These are phyloP conservation scores for Pyrenophora tritici-repentis DNA, from an alignment of 2,329 filamentous ascomycete genomes.

Conservation along the genomic window DNA sequence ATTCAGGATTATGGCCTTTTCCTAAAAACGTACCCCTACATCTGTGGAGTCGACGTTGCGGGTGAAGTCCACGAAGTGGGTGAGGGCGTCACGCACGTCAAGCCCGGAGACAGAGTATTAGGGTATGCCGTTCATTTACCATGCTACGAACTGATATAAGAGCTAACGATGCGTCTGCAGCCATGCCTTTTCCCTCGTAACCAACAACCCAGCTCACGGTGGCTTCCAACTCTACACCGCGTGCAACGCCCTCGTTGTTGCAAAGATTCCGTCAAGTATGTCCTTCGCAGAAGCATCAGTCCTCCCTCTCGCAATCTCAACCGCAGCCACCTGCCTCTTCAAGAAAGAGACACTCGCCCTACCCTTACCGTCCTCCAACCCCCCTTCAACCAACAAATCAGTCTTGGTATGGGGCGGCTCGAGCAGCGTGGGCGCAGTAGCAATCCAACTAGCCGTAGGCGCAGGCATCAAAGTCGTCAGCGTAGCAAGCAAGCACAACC, in stretches of 20 bases:
- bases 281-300: slow-evolving; percentile 49
- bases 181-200: slow-evolving; percentile 34
- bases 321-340: slow-evolving; percentile 52
- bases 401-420: slow-evolving; percentile 60
- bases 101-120: slow-evolving; percentile 53
- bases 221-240: slow-evolving; percentile 46
- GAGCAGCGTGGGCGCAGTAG: slow-evolving; percentile 48
- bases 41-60: slow-evolving; percentile 52
- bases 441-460: slow-evolving; percentile 51
- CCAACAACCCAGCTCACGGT: slow-evolving; percentile 26
- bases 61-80: slow-evolving; percentile 55
- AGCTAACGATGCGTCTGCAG: slow-evolving; percentile 15
- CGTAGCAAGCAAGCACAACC: slow-evolving; percentile 45
- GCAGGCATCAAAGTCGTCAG: slow-evolving; percentile 50
- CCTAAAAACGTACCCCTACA: slow-evolving; percentile 40
- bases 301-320: slow-evolving; percentile 53
- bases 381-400: slow-evolving; percentile 42
- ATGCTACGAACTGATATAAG: not conserved
- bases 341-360: slow-evolving; percentile 47
- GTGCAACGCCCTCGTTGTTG: slow-evolving; percentile 34
- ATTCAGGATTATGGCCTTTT: slow-evolving; percentile 44
- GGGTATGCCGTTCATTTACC: slow-evolving; percentile 29
- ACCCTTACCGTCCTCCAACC: slow-evolving; percentile 42
- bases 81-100: slow-evolving; percentile 51
- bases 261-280: slow-evolving; percentile 48